Base-by-base conservation (phyloP, 78 protist species). In the Cavenderia fasciculata region DNA sequence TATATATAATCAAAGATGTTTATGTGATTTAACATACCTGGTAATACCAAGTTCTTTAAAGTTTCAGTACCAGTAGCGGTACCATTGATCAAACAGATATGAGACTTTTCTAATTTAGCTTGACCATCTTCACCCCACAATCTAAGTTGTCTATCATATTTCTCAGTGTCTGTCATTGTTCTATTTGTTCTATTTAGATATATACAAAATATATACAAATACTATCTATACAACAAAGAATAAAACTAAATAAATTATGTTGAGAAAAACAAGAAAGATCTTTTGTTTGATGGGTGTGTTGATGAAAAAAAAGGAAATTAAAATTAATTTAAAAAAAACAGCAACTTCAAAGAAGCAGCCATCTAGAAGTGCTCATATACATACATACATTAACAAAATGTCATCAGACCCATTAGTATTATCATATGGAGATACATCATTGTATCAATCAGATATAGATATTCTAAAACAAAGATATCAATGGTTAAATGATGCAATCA, bases 91-190 rank as follows among this genome's bases (percentile, higher is more conserved):
- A 97, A 76, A 43, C 94, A 94, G 7, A 96, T 79, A 70, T 59
- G 59, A 19, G 97, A 92, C 31, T 59, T 62, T 29, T 96, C 98
- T 38, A 97, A 66, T n/a, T 56, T 68, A 0, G 62, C 52, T 74
- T 97, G 98, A 27, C 97, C 98, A 14, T 94, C 96, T 65, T 95
- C 96, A 25, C 95, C 98, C 96, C 97, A 96, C 49, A 94, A 56
- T 27, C 96, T 40, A 10, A 92, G 31, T 79, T 92, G 95, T 61
- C 95, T 70, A 70, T 92, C 95, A 59, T 92, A 92, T 79, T 78
- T 92, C 71, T 76, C 95, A 47, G 86, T 66, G 46, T 92, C 95
- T 27, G 95, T 89, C 76, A 66, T 85, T 23, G 23, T 69, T 69
- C n/a, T n/a, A n/a, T n/a, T n/a, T n/a, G n/a, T n/a, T n/a, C n/a